phyloP scores from a whole-genome alignment of 75 land plant genomes.

The Cryptomeria japonica region DNA sequence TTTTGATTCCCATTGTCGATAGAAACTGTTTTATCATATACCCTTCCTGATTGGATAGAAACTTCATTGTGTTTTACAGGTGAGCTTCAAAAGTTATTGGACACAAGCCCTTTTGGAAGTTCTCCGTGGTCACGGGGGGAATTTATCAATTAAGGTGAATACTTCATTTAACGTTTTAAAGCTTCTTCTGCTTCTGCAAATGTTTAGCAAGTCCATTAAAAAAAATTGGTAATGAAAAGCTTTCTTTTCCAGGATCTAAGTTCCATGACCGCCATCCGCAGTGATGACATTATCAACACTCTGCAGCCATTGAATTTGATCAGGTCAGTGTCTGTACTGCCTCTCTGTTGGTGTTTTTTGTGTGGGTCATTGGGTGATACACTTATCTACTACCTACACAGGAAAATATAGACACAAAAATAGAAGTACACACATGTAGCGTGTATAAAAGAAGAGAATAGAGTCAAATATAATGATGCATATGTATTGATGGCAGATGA shows the following conservation, averaged over 20 bases:
- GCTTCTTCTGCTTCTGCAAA: not conserved
- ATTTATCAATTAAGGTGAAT: constrained; percentile 48
- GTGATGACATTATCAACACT: constrained; percentile 47
- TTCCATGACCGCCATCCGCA: constrained; percentile 47
- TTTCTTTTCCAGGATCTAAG: constrained; percentile 42
- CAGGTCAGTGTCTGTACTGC: constrained; percentile 21
- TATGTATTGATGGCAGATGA: no score
- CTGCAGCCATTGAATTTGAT: constrained; percentile 48
- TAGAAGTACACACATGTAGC: not conserved
- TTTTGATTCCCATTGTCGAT: not conserved
- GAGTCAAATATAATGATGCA: no score
- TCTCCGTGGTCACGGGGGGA: constrained; percentile 36
- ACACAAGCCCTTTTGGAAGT: constrained; percentile 38
- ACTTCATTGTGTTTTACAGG: constrained; percentile 16
- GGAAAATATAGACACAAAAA: not conserved
- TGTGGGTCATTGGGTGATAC: not conserved
- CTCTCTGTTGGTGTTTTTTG: not conserved
- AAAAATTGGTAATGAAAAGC: not conserved
- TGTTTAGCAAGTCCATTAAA: not conserved
- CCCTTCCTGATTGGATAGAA: not conserved
- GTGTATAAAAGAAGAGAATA: not conserved
- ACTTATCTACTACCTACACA: not conserved
- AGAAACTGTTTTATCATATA: not conserved
- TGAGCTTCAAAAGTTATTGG: constrained; percentile 60
- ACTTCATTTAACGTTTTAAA: not conserved